phyloP scores from a whole-genome alignment of 306 rosid species.

The Quercus gilva region DNA sequence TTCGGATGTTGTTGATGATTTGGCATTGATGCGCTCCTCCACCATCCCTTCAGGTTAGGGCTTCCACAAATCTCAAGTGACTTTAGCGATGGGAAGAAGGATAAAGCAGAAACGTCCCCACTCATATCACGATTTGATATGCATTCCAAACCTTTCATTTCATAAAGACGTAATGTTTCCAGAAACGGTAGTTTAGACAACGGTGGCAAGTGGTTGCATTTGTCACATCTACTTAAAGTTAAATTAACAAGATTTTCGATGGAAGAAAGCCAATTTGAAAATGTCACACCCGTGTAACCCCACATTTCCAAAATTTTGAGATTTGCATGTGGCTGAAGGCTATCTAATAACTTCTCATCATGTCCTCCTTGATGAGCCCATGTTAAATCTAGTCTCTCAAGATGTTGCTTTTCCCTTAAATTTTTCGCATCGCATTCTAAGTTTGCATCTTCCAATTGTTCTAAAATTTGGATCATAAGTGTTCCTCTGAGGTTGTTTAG shows the following conservation, averaged over 20 bases:
- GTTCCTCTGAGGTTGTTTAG: constrained; percentile 29
- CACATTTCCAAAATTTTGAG: too few species aligned
- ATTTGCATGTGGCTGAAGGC: background rate
- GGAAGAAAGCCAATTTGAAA: too few species aligned
- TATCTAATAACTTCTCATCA: constrained; percentile 25
- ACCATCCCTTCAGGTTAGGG: constrained; percentile 21
- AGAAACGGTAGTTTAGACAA: background rate
- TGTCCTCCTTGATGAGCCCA: background rate
- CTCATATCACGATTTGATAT: too few species aligned
- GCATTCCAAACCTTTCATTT: too few species aligned
- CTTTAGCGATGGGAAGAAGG: background rate
- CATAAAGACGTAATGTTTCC: background rate
- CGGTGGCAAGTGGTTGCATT: background rate
- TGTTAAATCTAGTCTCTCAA: constrained; percentile 14
- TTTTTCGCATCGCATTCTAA: constrained; percentile 9
- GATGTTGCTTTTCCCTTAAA: constrained; percentile 13
- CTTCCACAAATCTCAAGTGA: background rate
- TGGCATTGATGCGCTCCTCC: background rate
- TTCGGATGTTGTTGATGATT: background rate
- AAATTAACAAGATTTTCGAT: too few species aligned
- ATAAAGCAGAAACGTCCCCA: too few species aligned
- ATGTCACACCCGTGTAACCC: too few species aligned
- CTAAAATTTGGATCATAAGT: constrained; percentile 1
- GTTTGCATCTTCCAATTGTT: background rate
- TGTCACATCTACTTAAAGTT: too few species aligned